These are phyloP conservation scores for Annulohypoxylon nitens DNA, from an alignment of 495 filamentous ascomycete species.

Conservation along the genomic window DNA sequence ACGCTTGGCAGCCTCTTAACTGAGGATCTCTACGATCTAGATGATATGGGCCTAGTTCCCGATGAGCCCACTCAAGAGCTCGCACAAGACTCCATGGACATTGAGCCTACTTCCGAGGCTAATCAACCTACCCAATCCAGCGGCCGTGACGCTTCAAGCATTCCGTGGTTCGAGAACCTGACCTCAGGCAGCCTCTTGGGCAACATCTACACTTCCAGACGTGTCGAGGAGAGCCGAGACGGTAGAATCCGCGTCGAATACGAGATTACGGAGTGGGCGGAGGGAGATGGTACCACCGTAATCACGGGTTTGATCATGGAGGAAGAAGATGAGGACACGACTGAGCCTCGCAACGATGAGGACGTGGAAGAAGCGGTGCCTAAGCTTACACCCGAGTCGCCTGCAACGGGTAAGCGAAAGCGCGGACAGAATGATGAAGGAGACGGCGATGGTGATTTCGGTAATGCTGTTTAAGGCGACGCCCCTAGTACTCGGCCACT, in stretches of 20 bases:
- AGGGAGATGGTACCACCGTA: constrained; percentile 60
- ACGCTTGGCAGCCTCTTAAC: constrained; percentile 77
- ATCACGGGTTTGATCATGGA: not conserved
- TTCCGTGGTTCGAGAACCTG: constrained; percentile 88
- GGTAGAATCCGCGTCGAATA: constrained; percentile 77
- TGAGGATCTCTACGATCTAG: constrained; percentile 74
- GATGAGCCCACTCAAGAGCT: constrained; percentile 43
- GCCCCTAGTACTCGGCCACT: constrained; percentile 17
- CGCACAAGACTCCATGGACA: constrained; percentile 50
- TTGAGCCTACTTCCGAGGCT: constrained; percentile 35
- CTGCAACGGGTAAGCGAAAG: constrained; percentile 66
- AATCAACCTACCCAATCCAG: constrained; percentile 47
- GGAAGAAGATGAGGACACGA: not conserved
- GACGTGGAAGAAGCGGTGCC: constrained; percentile 52
- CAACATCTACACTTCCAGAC: constrained; percentile 70
- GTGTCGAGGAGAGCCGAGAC: constrained; percentile 67
- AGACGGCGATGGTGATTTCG: constrained; percentile 25
- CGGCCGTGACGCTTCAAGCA: constrained; percentile 61
- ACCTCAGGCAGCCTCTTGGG: constrained; percentile 79
- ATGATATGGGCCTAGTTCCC: constrained; percentile 75
- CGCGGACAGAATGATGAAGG: constrained; percentile 56
- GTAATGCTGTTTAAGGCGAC: constrained; percentile 36
- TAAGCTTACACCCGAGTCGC: constrained; percentile 35
- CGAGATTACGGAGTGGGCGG: constrained; percentile 85
- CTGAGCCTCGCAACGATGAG: not conserved